Evolutionary conservation across 331 rosid species (phyloP), one percentile per base, ranked within the genome.

Genomic region (Quercus phellos): DNA sequence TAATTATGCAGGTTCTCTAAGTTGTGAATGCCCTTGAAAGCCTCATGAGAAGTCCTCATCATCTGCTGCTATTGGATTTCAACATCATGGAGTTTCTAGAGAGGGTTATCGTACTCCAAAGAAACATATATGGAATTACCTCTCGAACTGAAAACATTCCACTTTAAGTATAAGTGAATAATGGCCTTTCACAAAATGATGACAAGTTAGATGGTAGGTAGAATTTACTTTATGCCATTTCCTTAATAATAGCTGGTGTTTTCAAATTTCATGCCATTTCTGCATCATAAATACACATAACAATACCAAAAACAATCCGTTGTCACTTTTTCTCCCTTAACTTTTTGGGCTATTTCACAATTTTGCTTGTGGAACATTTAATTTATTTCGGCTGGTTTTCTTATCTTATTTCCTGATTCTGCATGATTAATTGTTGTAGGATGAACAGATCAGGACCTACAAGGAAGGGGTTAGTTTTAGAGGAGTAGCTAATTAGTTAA

Each of bases 401-500:
- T 22, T 55, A 70, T 59, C 82, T 87, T 35, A 67, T 73, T 14
- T 74, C 30, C 55, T 83, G 42, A 68, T 73, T 46, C 69, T 51
- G 42, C 75, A 32, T 85, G 66, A 80, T 78, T 76, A 55, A 82
- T 71, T 70, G 55, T 73, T 78, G 43, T 79, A 95, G 99, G 99
- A 93, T 75, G 87, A 91, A 64, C 87, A 96, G 80, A 95, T 97
- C 51, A 83, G 89, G 61, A 88, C 87, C 64, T 90, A 83, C 63
- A 93, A 84, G 85, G 91, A 89, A 82, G 69, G 93, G 81, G 89
- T 95, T 74, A 90, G 84, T 79, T 95, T 92, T 77, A 90, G 95
- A 84, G 98, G 98, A 68, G 73, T 84, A 59, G 88, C 94, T 5
- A 85, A 86, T 71, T 93, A 92, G 85, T 82, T 95, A 81, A 89